Base-by-base conservation (phyloP, 352 stramenopile genomes). In the Peronospora tabacina region DNA sequence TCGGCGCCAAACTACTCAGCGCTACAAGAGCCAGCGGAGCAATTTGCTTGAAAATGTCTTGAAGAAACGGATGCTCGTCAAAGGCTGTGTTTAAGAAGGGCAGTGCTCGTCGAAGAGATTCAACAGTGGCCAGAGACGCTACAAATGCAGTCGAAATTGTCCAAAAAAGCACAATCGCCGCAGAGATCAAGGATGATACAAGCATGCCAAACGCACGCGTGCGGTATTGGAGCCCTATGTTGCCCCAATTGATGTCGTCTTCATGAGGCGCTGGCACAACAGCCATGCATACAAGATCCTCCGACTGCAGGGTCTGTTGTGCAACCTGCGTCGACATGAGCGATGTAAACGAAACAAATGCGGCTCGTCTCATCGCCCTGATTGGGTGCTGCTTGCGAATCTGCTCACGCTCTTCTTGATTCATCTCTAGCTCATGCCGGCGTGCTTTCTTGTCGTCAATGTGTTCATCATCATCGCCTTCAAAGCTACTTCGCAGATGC, bases 191-290 rank as follows among this genome's bases (percentile, higher is more conserved):
- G 5, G 63, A 49, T 5, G 81, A 84, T 1, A 86, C 49, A 12
- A 89, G 58, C 44, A 51, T 61, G 6, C 77, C 68, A 17, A 84
- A 57, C 0, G 66, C 55, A 12, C 75, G 74, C 29, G 72, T 80
- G 20, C 63, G 60, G 37, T 79, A 82, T 16, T 50, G 63, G 0
- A 83, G 57, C 0, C 78, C 81, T 49, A 91, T 69, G 42, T 90
- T 91, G 22, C 70, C 59, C 81, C 81, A 91, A 19, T 84, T 70
- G n/a, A 90, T 74, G 43, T 91, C 81, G 75, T n/a, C n/a, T n/a
- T n/a, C n/a, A n/a, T n/a, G n/a, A n/a, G n/a, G n/a, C n/a, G n/a
- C n/a, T n/a, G n/a, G 54, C 5, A 60, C 49, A 24, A 86, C 60
- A 22, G 59, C 52, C 72, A 90, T 74, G 26, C 63, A 58, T 26